A percentile compares a stretch with the other conserved stretches of the same genome.
These are phyloP conservation scores for Exidia glandulosa DNA, from an alignment of 768 basidiomycete species.

Conservation along the genomic window DNA sequence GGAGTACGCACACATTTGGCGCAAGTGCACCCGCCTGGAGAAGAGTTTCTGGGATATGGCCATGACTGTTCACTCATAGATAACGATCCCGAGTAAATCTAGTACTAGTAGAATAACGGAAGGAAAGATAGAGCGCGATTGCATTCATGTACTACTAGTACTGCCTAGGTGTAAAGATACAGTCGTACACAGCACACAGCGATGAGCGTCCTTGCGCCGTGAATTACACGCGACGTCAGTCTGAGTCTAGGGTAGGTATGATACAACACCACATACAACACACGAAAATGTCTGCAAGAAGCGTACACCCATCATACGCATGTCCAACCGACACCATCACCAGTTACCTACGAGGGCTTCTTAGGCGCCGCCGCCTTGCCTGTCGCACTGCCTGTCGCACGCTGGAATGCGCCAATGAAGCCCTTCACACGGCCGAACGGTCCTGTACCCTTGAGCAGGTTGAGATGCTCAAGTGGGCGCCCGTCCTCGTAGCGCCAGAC, in stretches of 20 bases:
- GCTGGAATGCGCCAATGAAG: neutral
- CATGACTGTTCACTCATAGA: constrained; percentile 18
- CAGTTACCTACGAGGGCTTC: too few species aligned
- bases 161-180: neutral
- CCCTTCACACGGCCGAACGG: neutral
- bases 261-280: too few species aligned
- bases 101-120: too few species aligned
- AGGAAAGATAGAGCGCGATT: too few species aligned
- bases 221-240: too few species aligned
- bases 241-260: too few species aligned
- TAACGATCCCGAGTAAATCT: neutral
- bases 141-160: neutral
- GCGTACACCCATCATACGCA: too few species aligned
- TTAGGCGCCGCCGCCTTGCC: neutral
- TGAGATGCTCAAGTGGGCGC: neutral
- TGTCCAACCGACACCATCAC: too few species aligned
- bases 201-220: neutral
- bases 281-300: neutral
- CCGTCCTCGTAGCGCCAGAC: constrained; percentile 45
- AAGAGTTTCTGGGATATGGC: constrained; percentile 82
- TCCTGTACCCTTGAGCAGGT: neutral
- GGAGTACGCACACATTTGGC: constrained; percentile 66
- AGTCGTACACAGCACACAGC: neutral
- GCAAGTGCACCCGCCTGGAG: constrained; percentile 65
- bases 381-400: neutral